Base-by-base conservation (phyloP, 129 eudicot genomes). In the Pseudognaphalium luteoalbum region DNA sequence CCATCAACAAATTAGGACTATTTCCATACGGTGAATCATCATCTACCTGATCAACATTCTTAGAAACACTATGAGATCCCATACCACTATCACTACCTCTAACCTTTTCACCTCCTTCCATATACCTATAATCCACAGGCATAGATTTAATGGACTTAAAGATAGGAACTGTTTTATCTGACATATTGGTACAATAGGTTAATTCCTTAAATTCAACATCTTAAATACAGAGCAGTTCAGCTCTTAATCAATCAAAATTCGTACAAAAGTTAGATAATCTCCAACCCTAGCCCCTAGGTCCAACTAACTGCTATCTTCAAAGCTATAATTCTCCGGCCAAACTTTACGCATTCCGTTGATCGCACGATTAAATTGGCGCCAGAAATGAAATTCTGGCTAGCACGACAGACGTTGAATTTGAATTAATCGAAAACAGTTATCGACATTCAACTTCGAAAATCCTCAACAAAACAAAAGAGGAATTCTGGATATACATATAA, bases 1-100 rank as follows among this genome's bases (percentile, higher is more conserved):
- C 68, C 70, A 52, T 76, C 12, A 83, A 54, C 72, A 66, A 14
- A 56, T 65, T 74, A 59, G 80, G 68, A 25, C 86, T 72, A 57
- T 54, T 59, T 35, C 84, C 78, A 68, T 88, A 90, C 4, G 97
- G 98, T 16, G 98, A 91, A 28, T 86, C 96, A 76, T 86, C 87
- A 37, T 75, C 80, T 37, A 34, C 32, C 58, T 29, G 64, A 19
- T 42, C 82, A 66, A 79, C 87, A 80, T 84, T 81, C 68, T 77
- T 79, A 19, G 70, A 68, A 42, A 82, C 28, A 57, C 66, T 20
- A 19, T 74, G 82, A 65, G 86, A 62, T 28, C 57, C 67, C 82
- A 71, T 75, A 35, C 81, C 35, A 35, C 50, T 71, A 47, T 32
- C 57, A 57, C 77, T 32, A 17, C 21, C 21, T 61, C 25, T 71